These are phyloP conservation scores for Citrus trifoliata DNA, from an alignment of 345 rosid species.

Conservation along the genomic window DNA sequence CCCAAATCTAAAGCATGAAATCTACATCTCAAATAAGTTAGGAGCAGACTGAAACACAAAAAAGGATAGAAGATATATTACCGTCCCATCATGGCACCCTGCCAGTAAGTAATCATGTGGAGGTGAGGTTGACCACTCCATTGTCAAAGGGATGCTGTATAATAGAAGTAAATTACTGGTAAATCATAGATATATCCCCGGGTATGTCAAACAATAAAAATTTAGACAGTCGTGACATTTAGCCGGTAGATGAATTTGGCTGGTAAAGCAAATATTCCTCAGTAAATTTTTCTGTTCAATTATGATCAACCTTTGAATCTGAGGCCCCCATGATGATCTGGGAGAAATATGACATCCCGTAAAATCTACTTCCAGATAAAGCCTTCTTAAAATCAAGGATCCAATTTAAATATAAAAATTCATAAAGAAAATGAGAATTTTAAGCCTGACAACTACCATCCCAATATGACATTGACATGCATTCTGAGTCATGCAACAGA, in stretches of 20 bases:
- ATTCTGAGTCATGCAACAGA: neutral
- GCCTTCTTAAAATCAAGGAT: constrained; percentile 1
- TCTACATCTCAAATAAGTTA: neutral
- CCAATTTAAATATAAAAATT: neutral
- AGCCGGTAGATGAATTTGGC: neutral
- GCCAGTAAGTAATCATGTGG: constrained; percentile 75
- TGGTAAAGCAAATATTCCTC: neutral
- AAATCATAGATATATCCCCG: neutral
- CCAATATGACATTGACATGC: neutral
- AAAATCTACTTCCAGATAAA: neutral
- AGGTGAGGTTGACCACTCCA: constrained; percentile 76
- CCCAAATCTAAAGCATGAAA: neutral
- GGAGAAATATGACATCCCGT: neutral
- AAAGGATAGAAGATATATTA: constrained; percentile 20
- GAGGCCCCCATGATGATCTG: neutral
- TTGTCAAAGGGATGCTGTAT: constrained; percentile 76
- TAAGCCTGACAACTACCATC: neutral
- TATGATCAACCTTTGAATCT: neutral
- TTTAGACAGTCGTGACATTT: neutral
- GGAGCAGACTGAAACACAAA: constrained; percentile 8
- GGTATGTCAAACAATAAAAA: neutral
- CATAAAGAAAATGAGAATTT: neutral
- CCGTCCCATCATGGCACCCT: constrained; percentile 97
- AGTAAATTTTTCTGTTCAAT: neutral
- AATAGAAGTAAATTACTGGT: constrained; percentile 23